Evolutionary conservation across 2,329 filamentous ascomycete species (phyloP), one percentile per base, ranked within the genome.

Genomic region (Cercospora beticola): DNA sequence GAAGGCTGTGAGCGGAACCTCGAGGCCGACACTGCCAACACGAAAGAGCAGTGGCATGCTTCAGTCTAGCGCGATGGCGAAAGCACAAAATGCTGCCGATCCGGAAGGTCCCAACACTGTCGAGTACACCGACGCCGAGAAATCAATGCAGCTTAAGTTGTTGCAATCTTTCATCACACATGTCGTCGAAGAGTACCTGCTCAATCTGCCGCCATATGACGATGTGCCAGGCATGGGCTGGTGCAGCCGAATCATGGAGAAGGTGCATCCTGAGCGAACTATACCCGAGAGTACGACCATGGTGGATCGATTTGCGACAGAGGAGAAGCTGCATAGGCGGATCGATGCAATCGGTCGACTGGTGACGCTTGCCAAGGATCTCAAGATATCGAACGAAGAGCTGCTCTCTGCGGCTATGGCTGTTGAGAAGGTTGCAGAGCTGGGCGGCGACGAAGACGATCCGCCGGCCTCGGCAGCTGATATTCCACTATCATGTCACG

Each of bases 161-260:
- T 80, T 94, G 26, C 89, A 92, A 75, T 89, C 89, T 1, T 94
- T 95, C 78, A 84, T 92, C n/a, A 92, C 90, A 0, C 91, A 92
- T 76, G 81, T 94, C 18, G 80, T 94, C 10, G 91, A 94, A 76
- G 86, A 90, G 57, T 94, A 92, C 72, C 85, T 92, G 69, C 88
- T 86, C n/a, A 81, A 81, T 6, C 72, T 85, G 18, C 62, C 74
- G 18, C 76, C 76, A 4, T 78, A 80, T 4, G 81, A 83, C 23
- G 83, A 84, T 73, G 79, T 83, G 5, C 82, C 83, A 1, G 84
- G 83, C 5, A 75, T 86, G 59, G 81, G 82, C 2, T 86, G 84
- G 83, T 80, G 81, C 5, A 84, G 79, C 70, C 79, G 92, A 62
- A 78, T 93, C 66, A 83, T 91, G 70, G 92, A 94, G 79, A 88